Conservation (phyloP, 345 rosid genomes). For the Syzygium aqueum region DNA sequence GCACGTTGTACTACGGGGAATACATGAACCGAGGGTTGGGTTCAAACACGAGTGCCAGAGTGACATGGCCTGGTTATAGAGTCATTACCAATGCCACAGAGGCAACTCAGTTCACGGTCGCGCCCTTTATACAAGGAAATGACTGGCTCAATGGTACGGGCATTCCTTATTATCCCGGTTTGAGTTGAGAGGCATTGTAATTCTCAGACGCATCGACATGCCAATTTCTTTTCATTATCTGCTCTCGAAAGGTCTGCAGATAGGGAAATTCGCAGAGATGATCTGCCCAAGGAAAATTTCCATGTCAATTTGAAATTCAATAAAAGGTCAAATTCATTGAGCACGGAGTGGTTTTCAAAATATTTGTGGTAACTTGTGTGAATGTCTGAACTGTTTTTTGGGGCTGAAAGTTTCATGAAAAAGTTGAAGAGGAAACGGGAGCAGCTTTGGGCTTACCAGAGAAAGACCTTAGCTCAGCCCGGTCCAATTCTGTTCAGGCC, state of each 20-base stretch:
- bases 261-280: not conserved
- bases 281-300: not conserved
- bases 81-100: constrained; percentile 31
- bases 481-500: not conserved
- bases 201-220: not conserved
- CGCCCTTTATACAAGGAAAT: constrained; percentile 40
- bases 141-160: constrained; percentile 58
- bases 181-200: constrained; percentile 2
- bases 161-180: constrained; percentile 28
- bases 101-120: constrained; percentile 58
- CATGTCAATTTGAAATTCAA: not conserved
- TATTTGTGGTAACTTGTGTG: not conserved
- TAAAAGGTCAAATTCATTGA: not conserved
- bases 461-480: not conserved
- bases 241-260: not conserved
- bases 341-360: not conserved
- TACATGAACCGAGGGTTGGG: constrained; percentile 64
- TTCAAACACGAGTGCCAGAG: constrained; percentile 48
- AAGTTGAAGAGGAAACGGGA: not conserved
- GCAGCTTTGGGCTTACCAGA: not conserved
- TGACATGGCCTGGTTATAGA: constrained; percentile 66
- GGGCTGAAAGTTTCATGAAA: not conserved
- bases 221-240: not conserved
- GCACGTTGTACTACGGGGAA: constrained; percentile 66
- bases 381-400: not conserved